phyloP scores from a whole-genome alignment of 2,329 filamentous ascomycete species.

The Scedosporium apiospermum region DNA sequence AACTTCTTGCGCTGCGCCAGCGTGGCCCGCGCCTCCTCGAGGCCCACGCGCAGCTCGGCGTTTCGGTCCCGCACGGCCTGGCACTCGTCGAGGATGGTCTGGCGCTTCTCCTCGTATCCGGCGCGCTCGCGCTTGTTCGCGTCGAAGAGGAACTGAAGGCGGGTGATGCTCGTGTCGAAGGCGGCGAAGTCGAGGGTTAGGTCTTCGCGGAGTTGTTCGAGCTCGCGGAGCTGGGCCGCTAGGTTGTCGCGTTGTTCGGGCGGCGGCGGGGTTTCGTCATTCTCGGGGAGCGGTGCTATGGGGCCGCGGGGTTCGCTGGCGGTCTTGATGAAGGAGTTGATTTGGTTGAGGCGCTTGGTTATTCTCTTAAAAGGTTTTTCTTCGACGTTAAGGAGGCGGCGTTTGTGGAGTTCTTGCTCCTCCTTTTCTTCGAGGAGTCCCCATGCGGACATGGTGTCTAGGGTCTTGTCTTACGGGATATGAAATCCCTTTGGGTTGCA shows the following conservation, averaged over 20 bases:
- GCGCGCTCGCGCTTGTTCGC: slow-evolving; percentile 78
- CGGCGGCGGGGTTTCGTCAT: slow-evolving; percentile 25
- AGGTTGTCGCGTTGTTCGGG: slow-evolving; percentile 33
- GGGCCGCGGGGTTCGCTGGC: slow-evolving; percentile 36
- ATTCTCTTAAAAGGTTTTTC: slow-evolving; percentile 87
- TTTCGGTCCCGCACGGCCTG: slow-evolving; percentile 71
- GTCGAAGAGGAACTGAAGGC: slow-evolving; percentile 76
- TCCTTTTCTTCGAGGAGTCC: slow-evolving; percentile 64
- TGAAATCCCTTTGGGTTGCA: no score
- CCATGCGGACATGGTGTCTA: slow-evolving; percentile 38
- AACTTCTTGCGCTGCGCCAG: slow-evolving; percentile 75
- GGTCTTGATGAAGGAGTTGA: slow-evolving; percentile 28
- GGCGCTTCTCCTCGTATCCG: slow-evolving; percentile 73
- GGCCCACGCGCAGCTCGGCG: slow-evolving; percentile 57
- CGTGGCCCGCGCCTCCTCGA: slow-evolving; percentile 67
- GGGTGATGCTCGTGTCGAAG: slow-evolving; percentile 76
- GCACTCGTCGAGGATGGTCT: slow-evolving; percentile 68
- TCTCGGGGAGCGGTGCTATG: slow-evolving; percentile 13
- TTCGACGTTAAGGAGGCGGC: slow-evolving; percentile 79
- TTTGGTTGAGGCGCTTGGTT: slow-evolving; percentile 64
- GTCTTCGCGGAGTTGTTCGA: slow-evolving; percentile 69
- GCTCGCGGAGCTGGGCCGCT: slow-evolving; percentile 36
- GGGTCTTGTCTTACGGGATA: neutral
- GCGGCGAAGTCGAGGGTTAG: slow-evolving; percentile 80
- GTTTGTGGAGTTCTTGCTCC: slow-evolving; percentile 79